Percentiles rank a stretch among this genome's conserved stretches.
Evolutionary conservation across 768 basidiomycete genomes (phyloP).

Genomic region (Suillus placidus): DNA sequence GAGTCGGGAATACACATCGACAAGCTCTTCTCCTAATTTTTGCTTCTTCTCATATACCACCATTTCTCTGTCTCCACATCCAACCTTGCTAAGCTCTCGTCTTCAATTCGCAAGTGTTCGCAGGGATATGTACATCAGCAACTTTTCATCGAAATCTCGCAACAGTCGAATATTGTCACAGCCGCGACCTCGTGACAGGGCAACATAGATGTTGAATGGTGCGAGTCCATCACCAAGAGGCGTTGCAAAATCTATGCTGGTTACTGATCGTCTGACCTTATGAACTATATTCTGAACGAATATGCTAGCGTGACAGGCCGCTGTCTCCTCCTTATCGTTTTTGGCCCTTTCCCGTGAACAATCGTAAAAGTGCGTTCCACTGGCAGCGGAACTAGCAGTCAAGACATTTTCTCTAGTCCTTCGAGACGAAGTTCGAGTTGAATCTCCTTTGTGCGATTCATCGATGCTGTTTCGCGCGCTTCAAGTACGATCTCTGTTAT

Average conservation of each 20-base stretch:
- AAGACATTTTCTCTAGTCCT: slow-evolving; percentile 34
- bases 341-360: neutral
- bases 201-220: neutral
- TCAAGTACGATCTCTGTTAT: slow-evolving; percentile 17
- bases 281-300: slow-evolving; percentile 42
- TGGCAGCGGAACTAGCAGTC: slow-evolving; percentile 31
- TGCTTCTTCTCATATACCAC: neutral
- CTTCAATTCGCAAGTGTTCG: neutral
- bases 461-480: neutral
- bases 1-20: too few species aligned
- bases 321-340: slow-evolving; percentile 26
- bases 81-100: neutral
- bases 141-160: neutral
- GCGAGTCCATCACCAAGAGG: neutral
- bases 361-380: slow-evolving; percentile 19
- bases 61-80: neutral
- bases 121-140: neutral
- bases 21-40: too few species aligned
- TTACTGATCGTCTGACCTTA: slow-evolving; percentile 41
- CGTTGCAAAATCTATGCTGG: neutral
- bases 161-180: neutral
- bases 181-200: neutral
- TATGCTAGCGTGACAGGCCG: slow-evolving; percentile 41
- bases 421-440: too few species aligned
- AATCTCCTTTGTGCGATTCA: slow-evolving; percentile 28